phyloP scores from a whole-genome alignment of 257 asterid species.

The Solanum infundibuliforme region DNA sequence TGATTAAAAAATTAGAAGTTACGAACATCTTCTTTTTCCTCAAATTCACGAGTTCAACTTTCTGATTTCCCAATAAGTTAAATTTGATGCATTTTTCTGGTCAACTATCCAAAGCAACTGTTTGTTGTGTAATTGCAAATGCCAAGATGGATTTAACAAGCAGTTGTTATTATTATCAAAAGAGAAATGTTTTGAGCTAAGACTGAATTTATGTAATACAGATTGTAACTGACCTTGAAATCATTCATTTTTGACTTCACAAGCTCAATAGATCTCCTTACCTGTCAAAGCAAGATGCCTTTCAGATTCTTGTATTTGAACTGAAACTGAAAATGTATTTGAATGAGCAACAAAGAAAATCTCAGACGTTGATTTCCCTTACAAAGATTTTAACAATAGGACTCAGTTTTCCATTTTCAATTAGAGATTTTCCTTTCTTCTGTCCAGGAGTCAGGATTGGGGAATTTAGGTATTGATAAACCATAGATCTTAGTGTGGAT shows the following conservation, averaged over 20 bases:
- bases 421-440: not conserved
- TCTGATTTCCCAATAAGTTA: not conserved
- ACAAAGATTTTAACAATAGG: not conserved
- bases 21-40: not conserved
- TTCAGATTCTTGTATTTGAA: constrained; percentile 1
- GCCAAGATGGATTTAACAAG: not conserved
- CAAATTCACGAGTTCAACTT: not conserved
- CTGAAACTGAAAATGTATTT: not conserved
- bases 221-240: constrained; percentile 37
- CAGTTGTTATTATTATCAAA: not conserved
- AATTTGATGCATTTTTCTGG: not conserved
- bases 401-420: not conserved
- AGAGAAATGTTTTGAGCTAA: not conserved
- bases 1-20: not conserved
- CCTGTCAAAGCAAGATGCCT: constrained; percentile 23
- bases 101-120: not conserved
- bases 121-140: not conserved
- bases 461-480: not conserved
- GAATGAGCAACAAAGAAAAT: not conserved
- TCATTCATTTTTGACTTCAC: constrained; percentile 35
- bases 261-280: constrained; percentile 42
- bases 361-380: not conserved
- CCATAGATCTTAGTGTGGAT: not conserved
- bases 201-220: not conserved
- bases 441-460: not conserved